These are phyloP conservation scores for Nicotiana noctiflora DNA, from an alignment of 257 asterid genomes.

Conservation along the genomic window DNA sequence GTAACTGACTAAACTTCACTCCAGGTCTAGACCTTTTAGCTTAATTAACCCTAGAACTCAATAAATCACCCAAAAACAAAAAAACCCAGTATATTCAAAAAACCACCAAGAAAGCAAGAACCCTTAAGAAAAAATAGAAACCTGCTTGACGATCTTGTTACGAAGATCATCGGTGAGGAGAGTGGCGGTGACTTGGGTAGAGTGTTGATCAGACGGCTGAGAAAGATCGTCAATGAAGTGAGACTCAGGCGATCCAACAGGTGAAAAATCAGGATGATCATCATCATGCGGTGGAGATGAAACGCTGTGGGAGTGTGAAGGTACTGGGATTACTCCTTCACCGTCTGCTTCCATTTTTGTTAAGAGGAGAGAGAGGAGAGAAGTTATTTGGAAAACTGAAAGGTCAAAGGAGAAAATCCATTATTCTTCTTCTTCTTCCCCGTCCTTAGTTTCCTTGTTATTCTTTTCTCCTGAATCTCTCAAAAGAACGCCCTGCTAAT, in stretches of 20 bases:
- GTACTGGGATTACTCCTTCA: slow-evolving; percentile 24
- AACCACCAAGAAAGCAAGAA: not conserved
- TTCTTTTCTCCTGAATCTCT: slow-evolving; percentile 19
- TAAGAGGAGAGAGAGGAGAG: slow-evolving; percentile 18
- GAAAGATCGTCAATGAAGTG: slow-evolving; percentile 35
- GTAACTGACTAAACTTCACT: not conserved
- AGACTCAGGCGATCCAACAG: slow-evolving; percentile 65
- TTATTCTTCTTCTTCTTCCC: slow-evolving; percentile 29
- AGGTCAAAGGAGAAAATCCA: slow-evolving; percentile 36
- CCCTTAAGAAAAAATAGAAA: not conserved
- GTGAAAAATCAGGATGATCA: slow-evolving; percentile 42
- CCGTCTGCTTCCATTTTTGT: slow-evolving; percentile 39
- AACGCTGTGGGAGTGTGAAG: slow-evolving; percentile 15
- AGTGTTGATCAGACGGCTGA: slow-evolving; percentile 35
- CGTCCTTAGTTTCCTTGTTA: slow-evolving; percentile 19
- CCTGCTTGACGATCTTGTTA: slow-evolving; percentile 76
- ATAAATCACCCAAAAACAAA: not conserved
- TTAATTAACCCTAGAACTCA: not conserved
- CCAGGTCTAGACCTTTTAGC: not conserved
- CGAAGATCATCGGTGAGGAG: slow-evolving; percentile 61
- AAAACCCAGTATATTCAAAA: not conserved
- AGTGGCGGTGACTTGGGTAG: slow-evolving; percentile 33
- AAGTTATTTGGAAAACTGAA: slow-evolving; percentile 20
- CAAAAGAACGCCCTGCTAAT: slow-evolving; percentile 1
- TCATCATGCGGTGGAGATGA: slow-evolving; percentile 41